Conservation (phyloP, 805 yeast genomes). For the Candida germanica region DNA sequence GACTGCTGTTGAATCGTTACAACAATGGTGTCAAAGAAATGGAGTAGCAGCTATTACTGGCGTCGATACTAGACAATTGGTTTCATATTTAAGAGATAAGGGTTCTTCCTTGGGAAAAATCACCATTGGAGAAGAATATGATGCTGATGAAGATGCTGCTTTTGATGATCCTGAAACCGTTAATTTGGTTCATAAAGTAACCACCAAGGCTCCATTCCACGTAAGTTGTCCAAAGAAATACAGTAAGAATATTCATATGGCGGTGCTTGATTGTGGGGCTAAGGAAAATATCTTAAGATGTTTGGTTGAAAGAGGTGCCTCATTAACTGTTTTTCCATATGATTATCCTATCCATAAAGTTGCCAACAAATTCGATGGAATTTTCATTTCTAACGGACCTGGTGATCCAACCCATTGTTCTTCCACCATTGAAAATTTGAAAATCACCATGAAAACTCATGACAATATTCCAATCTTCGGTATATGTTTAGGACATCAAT, state of each 20-base stretch:
- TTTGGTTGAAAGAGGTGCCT: slow-evolving; percentile 90
- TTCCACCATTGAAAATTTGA: slow-evolving; percentile 70
- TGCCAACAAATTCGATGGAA: slow-evolving; percentile 90
- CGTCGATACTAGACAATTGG: slow-evolving; percentile 95
- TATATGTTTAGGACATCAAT: slow-evolving; percentile 96
- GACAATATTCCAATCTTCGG: slow-evolving; percentile 89
- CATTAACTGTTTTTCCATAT: slow-evolving; percentile 94
- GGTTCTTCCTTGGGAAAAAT: slow-evolving; percentile 93
- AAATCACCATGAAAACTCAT: slow-evolving; percentile 60
- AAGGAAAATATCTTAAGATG: slow-evolving; percentile 96
- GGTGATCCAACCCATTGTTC: slow-evolving; percentile 96
- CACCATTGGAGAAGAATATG: slow-evolving; percentile 86
- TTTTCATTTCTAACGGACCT: slow-evolving; percentile 94
- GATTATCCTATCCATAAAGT: slow-evolving; percentile 90
- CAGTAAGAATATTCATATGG: slow-evolving; percentile 67
- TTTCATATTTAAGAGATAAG: slow-evolving; percentile 87
- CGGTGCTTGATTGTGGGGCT: slow-evolving; percentile 96
- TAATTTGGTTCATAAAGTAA: slow-evolving; percentile 87
- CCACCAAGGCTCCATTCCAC: slow-evolving; percentile 94
- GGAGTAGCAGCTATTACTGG: slow-evolving; percentile 95
- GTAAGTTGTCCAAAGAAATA: slow-evolving; percentile 59
- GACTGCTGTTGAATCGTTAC: slow-evolving; percentile 96
- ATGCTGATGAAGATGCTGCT: slow-evolving; percentile 88
- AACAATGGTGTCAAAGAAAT: slow-evolving; percentile 94
- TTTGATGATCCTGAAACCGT: slow-evolving; percentile 86